Evolutionary conservation across 768 basidiomycete genomes (phyloP).

Genomic region (Hypsizygus marmoreus): DNA sequence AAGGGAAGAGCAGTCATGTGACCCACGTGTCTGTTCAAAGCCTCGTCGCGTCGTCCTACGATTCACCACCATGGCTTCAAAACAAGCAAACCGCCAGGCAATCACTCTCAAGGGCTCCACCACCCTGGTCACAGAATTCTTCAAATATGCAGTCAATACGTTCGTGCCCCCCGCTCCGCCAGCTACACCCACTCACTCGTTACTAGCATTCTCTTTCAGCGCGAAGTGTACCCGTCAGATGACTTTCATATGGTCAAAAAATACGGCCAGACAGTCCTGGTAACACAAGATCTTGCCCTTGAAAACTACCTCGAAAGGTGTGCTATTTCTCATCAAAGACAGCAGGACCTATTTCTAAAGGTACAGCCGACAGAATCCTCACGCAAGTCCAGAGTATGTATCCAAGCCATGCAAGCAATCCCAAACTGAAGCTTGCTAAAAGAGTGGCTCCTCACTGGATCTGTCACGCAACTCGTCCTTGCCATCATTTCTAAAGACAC

Average conservation of each 20-base stretch:
- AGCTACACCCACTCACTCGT: conserved; percentile 1
- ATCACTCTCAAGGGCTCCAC: conserved; percentile 97
- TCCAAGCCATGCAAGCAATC: background rate
- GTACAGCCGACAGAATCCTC: conserved; percentile 65
- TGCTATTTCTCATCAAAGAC: conserved; percentile 14
- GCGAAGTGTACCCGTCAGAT: conserved; percentile 95
- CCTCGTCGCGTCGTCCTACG: conserved; percentile 13
- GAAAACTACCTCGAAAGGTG: conserved; percentile 92
- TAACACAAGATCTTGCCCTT: conserved; percentile 90
- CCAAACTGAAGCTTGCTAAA: conserved; percentile 5
- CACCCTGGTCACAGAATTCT: conserved; percentile 94
- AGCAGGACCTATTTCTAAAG: background rate
- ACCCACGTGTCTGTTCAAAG: conserved; percentile 27
- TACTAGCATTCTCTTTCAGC: conserved; percentile 88
- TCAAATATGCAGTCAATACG: conserved; percentile 99
- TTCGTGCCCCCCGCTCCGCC: conserved; percentile 38
- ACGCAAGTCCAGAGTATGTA: conserved; percentile 88
- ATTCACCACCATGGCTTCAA: conserved; percentile 37
- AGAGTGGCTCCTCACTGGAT: conserved; percentile 95
- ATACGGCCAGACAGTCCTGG: conserved; percentile 93
- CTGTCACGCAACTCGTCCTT: conserved; percentile 91
- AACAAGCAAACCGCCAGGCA: conserved; percentile 63
- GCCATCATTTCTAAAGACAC: conserved; percentile 97
- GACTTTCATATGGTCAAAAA: conserved; percentile 99
- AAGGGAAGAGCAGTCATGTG: conserved; percentile 26